Evolutionary conservation across 2,329 filamentous ascomycete genomes (phyloP).

Genomic region (Amauroascus niger): DNA sequence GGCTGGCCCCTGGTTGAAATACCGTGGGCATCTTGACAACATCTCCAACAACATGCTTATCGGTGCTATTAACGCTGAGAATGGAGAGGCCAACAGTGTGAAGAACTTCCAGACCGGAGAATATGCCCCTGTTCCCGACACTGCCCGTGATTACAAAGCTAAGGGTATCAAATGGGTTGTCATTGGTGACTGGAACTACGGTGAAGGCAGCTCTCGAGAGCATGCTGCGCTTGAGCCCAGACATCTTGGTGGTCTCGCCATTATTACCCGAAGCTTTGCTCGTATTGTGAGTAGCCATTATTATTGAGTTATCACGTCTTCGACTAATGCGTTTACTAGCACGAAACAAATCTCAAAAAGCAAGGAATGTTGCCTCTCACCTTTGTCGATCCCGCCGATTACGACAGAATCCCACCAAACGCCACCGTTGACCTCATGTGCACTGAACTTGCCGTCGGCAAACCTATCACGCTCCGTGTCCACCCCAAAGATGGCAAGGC

Average conservation of each 20-base stretch:
- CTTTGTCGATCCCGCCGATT: constrained; percentile 88
- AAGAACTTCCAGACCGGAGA: constrained; percentile 79
- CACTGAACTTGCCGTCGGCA: constrained; percentile 83
- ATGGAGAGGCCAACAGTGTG: constrained; percentile 95
- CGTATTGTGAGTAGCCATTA: constrained; percentile 59
- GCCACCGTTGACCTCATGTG: constrained; percentile 84
- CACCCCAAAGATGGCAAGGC: constrained; percentile 77
- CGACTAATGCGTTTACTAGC: constrained; percentile 35
- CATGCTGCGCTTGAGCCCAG: constrained; percentile 96
- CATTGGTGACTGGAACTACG: constrained; percentile 99
- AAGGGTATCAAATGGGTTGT: constrained; percentile 96
- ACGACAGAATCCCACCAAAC: constrained; percentile 89
- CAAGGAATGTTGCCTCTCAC: constrained; percentile 99
- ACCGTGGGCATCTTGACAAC: constrained; percentile 97
- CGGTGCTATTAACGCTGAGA: constrained; percentile 89
- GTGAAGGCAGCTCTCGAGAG: constrained; percentile 94
- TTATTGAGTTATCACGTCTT: background rate
- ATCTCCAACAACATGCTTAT: constrained; percentile 99
- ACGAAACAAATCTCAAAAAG: constrained; percentile 99
- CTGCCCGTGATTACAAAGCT: constrained; percentile 96
- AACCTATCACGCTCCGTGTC: constrained; percentile 84
- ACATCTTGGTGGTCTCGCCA: constrained; percentile 91
- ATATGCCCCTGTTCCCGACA: constrained; percentile 79
- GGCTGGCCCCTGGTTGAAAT: constrained; percentile 96
- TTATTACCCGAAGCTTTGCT: constrained; percentile 90